Base-by-base conservation (phyloP, 495 filamentous ascomycete species). In the Polyplosphaeria fusca region DNA sequence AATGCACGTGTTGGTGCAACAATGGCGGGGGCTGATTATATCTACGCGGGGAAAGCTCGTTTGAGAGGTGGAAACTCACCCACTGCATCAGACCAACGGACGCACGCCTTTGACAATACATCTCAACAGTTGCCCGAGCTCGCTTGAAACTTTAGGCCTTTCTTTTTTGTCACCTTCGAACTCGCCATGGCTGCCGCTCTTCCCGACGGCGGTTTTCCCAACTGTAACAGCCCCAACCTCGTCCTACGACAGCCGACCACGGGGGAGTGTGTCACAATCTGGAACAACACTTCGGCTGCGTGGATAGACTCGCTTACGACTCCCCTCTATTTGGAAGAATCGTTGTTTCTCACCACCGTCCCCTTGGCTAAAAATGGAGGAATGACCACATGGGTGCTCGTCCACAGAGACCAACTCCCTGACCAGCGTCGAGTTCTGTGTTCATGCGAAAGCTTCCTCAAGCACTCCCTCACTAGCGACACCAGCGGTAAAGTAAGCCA, bases 361-460 rank as follows among this genome's bases (percentile, higher is more conserved):
- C 63, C 63, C 4, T 39, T 66, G 19, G 63, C 63, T n/a, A 60
- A 56, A 48, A 55, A 64, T 25, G 51, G 23, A 28, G 60, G 39
- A 7, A 64, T 66, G 63, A 51, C 55, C 16, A 55, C 28, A 2
- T 64, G 60, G 63, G 41, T 66, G 0, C 46, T 66, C n/a, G 43
- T 40, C 22, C 50, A 64, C 24, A 40, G 47, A 45, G 19, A 12
- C 13, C 47, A 52, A 13, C 43, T 55, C 12, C 45, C 23, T 13
- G 55, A 45, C 41, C 48, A 56, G 13, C 47, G 49, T 37, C 63
- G 42, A 4, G 56, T 66, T 20, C 35, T 66, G 32, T 48, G 47
- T 38, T 60, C 54, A 14, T 64, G 61, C 30, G 63, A 60, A 39
- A 60, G 47, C 25, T 54, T 63, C 19, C 48, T 18, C 13, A 66